A percentile compares a stretch with the other conserved stretches of the same genome.
Conservation (phyloP, 192 early-diverging fungal species). For the Gryganskiella cystojenkinii region DNA sequence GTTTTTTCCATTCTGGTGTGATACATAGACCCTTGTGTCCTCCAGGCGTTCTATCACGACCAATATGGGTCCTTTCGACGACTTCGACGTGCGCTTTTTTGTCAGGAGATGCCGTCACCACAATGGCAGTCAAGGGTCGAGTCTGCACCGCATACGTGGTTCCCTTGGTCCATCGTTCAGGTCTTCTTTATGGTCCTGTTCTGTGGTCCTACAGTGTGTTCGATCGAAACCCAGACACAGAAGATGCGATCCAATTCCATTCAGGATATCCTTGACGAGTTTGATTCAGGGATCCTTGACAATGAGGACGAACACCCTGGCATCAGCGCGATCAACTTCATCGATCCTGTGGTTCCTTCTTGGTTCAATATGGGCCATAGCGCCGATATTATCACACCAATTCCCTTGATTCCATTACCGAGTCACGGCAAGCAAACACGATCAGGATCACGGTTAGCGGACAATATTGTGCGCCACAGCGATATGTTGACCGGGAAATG, state of each 20-base stretch:
- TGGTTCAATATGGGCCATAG: constrained; percentile 17
- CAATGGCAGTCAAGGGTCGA: neutral
- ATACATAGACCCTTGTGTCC: constrained; percentile 1
- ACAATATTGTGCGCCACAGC: too few relatives aligned
- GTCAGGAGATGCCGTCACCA: neutral
- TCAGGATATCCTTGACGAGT: too few relatives aligned
- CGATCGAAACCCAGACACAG: neutral
- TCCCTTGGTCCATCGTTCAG: constrained; percentile 18
- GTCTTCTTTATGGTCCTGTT: constrained; percentile 12
- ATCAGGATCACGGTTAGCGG: too few relatives aligned
- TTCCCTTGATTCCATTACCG: neutral
- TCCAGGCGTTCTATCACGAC: constrained; percentile 5
- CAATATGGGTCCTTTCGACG: constrained; percentile 4
- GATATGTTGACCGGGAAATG: constrained; percentile 1
- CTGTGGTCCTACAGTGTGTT: constrained; percentile 6
- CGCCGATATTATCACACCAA: neutral
- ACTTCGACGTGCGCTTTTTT: neutral
- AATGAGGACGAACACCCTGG: too few relatives aligned
- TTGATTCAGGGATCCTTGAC: too few relatives aligned
- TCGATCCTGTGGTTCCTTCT: too few relatives aligned
- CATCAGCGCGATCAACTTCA: too few relatives aligned
- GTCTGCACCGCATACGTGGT: neutral
- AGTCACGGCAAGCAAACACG: too few relatives aligned
- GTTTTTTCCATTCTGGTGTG: too few relatives aligned
- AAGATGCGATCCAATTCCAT: too few relatives aligned